Conservation (phyloP, 202 grass and related monocot species). For the Schoenoplectus tabernaemontani region DNA sequence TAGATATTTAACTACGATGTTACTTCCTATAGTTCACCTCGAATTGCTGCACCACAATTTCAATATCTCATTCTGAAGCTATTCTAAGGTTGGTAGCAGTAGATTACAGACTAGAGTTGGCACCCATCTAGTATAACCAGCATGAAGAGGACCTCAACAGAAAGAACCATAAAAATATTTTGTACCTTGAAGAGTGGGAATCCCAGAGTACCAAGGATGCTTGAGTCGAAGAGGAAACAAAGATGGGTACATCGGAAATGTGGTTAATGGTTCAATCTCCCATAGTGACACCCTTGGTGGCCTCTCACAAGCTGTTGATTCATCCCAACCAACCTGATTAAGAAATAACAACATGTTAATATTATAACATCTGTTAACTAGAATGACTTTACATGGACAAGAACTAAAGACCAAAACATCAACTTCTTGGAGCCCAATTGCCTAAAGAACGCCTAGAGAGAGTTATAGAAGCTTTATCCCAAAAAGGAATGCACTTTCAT, state of each 20-base stretch:
- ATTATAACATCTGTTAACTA: neutral
- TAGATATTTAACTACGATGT: neutral
- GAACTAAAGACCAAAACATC: neutral
- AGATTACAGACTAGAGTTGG: neutral
- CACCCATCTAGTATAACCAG: neutral
- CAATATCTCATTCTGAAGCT: neutral
- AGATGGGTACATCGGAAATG: conserved; percentile 98
- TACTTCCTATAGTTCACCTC: neutral
- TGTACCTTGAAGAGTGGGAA: conserved; percentile 72
- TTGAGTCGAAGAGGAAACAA: conserved; percentile 82
- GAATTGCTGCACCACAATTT: neutral
- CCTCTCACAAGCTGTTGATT: conserved; percentile 91
- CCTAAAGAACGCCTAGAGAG: neutral
- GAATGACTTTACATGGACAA: neutral
- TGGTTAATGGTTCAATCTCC: conserved; percentile 94
- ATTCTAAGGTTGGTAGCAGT: neutral
- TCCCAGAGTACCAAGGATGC: conserved; percentile 94
- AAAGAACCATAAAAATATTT: neutral
- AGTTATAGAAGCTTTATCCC: neutral
- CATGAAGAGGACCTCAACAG: neutral
- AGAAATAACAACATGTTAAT: neutral
- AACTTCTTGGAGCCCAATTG: neutral
- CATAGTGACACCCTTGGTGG: conserved; percentile 89
- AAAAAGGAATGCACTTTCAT: neutral
- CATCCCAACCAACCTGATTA: conserved; percentile 94